phyloP scores from a whole-genome alignment of 1,284 basidiomycete genomes.

The Ustilago hordei region DNA sequence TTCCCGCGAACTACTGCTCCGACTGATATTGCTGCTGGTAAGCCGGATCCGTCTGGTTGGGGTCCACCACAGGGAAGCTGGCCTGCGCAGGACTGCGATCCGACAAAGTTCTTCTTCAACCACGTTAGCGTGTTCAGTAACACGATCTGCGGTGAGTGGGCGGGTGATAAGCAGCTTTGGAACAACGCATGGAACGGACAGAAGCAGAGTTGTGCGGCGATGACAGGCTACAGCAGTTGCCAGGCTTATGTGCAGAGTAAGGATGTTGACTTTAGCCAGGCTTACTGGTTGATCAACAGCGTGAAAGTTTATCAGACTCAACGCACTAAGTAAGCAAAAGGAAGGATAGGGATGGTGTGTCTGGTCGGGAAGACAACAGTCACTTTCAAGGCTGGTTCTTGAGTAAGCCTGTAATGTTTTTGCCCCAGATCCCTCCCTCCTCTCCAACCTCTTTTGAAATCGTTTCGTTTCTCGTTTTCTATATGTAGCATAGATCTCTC shows the following conservation, averaged over 20 bases:
- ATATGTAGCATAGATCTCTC: slow-evolving; percentile 15
- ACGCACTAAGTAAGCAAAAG: slow-evolving; percentile 19
- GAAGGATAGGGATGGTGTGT: slow-evolving; percentile 4
- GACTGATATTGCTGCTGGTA: slow-evolving; percentile 68
- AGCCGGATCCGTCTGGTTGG: slow-evolving; percentile 71
- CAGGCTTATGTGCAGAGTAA: slow-evolving; percentile 42
- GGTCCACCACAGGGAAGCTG: slow-evolving; percentile 73
- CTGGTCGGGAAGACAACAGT: slow-evolving; percentile 20
- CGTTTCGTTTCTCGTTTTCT: background rate
- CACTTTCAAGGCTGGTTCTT: slow-evolving; percentile 4
- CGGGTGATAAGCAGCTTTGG: slow-evolving; percentile 41
- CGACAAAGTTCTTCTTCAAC: slow-evolving; percentile 71
- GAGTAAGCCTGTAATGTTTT: slow-evolving; percentile 7
- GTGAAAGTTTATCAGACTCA: slow-evolving; percentile 54
- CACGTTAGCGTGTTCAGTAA: slow-evolving; percentile 55
- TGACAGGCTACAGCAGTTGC: slow-evolving; percentile 47
- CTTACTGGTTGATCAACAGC: slow-evolving; percentile 56
- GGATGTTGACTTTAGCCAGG: slow-evolving; percentile 43
- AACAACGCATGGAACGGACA: slow-evolving; percentile 41
- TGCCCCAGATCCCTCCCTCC: slow-evolving; percentile 26
- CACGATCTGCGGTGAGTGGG: slow-evolving; percentile 58
- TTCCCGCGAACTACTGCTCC: slow-evolving; percentile 73
- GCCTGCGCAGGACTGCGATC: slow-evolving; percentile 71
- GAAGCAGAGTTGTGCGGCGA: slow-evolving; percentile 39
- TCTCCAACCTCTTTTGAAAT: background rate